These are phyloP conservation scores for Fusarium praegraminearum DNA, from an alignment of 2,329 filamentous ascomycete genomes.

Conservation along the genomic window DNA sequence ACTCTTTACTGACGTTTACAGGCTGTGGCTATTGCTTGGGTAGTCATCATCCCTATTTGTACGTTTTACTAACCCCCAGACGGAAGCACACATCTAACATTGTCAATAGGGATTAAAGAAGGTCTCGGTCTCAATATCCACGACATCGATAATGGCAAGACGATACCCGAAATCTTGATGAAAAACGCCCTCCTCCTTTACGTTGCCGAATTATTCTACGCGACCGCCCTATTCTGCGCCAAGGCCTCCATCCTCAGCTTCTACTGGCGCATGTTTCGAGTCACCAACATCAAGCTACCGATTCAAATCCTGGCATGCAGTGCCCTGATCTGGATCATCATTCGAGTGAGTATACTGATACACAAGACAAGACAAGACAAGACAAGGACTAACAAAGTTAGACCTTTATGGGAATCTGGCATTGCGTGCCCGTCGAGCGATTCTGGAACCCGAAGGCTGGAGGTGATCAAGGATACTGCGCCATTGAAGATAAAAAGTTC, in stretches of 20 bases:
- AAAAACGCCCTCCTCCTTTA: constrained; percentile 29
- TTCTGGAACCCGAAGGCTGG: constrained; percentile 35
- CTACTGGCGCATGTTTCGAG: constrained; percentile 51
- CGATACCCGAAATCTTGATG: constrained; percentile 16
- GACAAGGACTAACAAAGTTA: not conserved
- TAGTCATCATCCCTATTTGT: constrained; percentile 35
- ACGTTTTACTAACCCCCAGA: not conserved
- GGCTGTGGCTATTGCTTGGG: constrained; percentile 34
- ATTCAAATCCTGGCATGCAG: constrained; percentile 45
- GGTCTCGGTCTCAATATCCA: constrained; percentile 36
- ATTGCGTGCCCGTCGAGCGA: constrained; percentile 32
- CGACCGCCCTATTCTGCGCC: constrained; percentile 44
- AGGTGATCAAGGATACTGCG: constrained; percentile 10
- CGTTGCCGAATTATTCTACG: constrained; percentile 47
- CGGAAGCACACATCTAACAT: constrained; percentile 2
- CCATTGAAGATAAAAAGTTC: constrained; percentile 49
- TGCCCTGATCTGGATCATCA: constrained; percentile 47
- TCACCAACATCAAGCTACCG: constrained; percentile 43
- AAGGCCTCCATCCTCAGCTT: constrained; percentile 49
- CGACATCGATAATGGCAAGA: constrained; percentile 15
- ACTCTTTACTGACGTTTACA: constrained; percentile 3
- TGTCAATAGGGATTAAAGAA: constrained; percentile 23
- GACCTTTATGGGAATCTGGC: constrained; percentile 38
- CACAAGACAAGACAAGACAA: fast-evolving
- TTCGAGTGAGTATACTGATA: constrained; percentile 33